Conservation (phyloP, 129 eudicot genomes). For the Pseudognaphalium luteoalbum region DNA sequence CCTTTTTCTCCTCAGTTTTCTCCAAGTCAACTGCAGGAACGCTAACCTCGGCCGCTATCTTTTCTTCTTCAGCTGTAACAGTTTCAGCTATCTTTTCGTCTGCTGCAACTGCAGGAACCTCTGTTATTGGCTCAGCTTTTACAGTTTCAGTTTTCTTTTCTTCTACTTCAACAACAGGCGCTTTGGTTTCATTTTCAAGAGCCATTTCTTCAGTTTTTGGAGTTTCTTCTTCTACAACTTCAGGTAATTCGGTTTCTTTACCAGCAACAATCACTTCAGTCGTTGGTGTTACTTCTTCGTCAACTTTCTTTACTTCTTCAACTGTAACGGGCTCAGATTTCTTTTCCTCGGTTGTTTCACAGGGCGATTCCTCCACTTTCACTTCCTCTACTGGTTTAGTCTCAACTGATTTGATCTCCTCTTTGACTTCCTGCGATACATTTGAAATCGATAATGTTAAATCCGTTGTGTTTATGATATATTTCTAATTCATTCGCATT, state of each 20-base stretch:
- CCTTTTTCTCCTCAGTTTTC: conserved; percentile 33
- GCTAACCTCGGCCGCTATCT: conserved; percentile 11
- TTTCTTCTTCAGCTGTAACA: background rate
- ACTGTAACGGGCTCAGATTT: conserved; percentile 18
- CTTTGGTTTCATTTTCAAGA: conserved; percentile 22
- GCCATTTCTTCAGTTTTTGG: conserved; percentile 33
- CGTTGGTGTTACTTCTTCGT: conserved; percentile 29
- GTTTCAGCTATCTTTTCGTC: conserved; percentile 13
- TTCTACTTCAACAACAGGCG: conserved; percentile 28
- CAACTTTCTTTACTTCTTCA: conserved; percentile 28
- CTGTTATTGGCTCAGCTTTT: conserved; percentile 15
- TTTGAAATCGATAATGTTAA: background rate
- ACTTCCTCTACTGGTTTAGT: conserved; percentile 17
- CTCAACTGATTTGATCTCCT: conserved; percentile 36
- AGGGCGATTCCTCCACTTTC: background rate
- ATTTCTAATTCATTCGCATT: background rate
- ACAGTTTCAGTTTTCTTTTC: conserved; percentile 33
- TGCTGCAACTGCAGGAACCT: conserved; percentile 18
- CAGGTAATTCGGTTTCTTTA: background rate
- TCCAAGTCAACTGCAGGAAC: background rate
- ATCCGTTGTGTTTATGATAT: background rate
- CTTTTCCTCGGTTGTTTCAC: conserved; percentile 13
- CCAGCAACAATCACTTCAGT: conserved; percentile 23
- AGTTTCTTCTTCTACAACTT: conserved; percentile 3
- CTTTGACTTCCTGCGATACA: conserved; percentile 49